Conservation (phyloP, 176 grass and related monocot species). For the Ensete glaucum region DNA sequence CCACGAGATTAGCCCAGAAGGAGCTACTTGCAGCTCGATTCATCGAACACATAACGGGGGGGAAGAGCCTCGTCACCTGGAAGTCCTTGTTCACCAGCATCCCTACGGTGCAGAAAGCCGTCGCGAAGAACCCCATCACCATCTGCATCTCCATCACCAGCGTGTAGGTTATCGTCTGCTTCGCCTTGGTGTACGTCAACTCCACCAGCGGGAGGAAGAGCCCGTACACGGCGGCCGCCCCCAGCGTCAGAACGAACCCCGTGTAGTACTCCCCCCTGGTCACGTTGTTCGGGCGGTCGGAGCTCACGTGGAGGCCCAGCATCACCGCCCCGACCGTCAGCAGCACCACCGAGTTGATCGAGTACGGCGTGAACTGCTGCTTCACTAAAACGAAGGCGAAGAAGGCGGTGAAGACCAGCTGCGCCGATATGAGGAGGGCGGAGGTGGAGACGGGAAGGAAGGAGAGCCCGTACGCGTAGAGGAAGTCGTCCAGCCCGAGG, state of each 20-base stretch:
- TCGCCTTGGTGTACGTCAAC: constrained; percentile 33
- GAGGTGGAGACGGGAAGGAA: constrained; percentile 84
- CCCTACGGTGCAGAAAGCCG: constrained; percentile 45
- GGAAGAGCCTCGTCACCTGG: constrained; percentile 20
- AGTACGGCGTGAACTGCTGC: constrained; percentile 69
- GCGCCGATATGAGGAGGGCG: constrained; percentile 70
- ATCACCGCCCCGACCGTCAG: constrained; percentile 52
- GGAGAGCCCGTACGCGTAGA: constrained; percentile 62
- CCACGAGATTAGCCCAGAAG: not conserved
- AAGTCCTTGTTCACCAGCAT: constrained; percentile 77
- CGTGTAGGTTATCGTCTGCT: constrained; percentile 41
- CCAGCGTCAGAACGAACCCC: constrained; percentile 63
- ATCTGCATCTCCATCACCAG: constrained; percentile 91
- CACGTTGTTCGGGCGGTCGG: constrained; percentile 53
- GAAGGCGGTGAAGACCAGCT: constrained; percentile 70
- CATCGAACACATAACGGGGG: not conserved
- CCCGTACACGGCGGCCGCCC: constrained; percentile 49
- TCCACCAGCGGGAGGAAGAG: constrained; percentile 62
- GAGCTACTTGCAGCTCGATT: not conserved
- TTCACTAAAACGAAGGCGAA: constrained; percentile 67
- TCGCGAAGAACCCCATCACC: constrained; percentile 56
- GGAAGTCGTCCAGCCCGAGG: constrained; percentile 54
- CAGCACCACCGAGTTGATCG: constrained; percentile 70
- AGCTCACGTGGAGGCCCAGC: constrained; percentile 46
- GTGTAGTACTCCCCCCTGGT: constrained; percentile 34